A percentile compares a stretch with the other conserved stretches of the same genome.
Conservation (phyloP, 2,329 filamentous ascomycete species). For the Calonectria fujianensis region DNA sequence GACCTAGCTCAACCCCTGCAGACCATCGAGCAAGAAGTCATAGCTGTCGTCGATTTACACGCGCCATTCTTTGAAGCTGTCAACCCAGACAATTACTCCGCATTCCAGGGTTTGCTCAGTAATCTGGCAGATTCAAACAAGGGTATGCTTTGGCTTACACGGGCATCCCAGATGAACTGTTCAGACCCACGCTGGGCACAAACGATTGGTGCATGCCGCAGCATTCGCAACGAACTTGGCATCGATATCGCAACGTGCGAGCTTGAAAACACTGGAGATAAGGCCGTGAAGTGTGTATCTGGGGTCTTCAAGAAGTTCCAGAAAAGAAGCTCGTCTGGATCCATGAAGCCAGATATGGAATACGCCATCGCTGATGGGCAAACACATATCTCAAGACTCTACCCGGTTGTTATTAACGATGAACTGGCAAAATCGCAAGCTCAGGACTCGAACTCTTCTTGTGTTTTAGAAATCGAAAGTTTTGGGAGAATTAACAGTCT, state of each 20-base stretch:
- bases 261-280: constrained; percentile 37
- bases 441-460: neutral
- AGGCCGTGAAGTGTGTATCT: neutral
- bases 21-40: neutral
- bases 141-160: constrained; percentile 56
- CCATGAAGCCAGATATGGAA: neutral
- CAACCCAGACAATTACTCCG: neutral
- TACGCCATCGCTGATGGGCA: neutral
- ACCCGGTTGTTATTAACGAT: neutral
- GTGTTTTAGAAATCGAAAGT: neutral
- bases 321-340: neutral
- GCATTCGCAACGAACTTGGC: constrained; percentile 53
- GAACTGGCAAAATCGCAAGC: neutral
- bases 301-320: constrained; percentile 18
- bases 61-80: constrained; percentile 2
- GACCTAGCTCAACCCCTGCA: neutral
- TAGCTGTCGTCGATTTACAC: constrained; percentile 5
- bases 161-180: constrained; percentile 51
- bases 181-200: constrained; percentile 54
- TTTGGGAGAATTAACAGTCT: neutral
- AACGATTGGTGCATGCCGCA: constrained; percentile 52
- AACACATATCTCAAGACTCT: neutral
- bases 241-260: constrained; percentile 56
- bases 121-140: neutral
- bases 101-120: neutral